phyloP scores from a whole-genome alignment of 2,329 filamentous ascomycete species.

The Falciphora oryzae region DNA sequence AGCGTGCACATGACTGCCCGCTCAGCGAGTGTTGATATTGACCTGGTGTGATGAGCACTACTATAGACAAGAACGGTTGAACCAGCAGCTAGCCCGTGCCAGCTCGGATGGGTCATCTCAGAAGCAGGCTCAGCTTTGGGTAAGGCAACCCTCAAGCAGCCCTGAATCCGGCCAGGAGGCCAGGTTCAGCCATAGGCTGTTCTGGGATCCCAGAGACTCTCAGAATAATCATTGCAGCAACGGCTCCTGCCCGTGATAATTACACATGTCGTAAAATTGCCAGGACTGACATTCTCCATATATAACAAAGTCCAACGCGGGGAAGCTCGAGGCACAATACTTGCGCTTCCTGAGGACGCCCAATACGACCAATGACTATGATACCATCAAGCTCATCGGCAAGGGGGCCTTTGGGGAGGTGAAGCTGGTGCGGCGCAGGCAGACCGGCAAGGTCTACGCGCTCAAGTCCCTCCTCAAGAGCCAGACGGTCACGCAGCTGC shows the following conservation, averaged over 20 bases:
- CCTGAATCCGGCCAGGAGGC: no score
- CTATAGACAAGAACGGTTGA: slow-evolving; percentile 6
- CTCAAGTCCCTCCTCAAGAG: slow-evolving; percentile 74
- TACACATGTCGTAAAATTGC: not conserved
- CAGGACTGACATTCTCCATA: not conserved
- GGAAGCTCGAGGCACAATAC: slow-evolving; percentile 55
- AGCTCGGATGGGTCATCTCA: not conserved
- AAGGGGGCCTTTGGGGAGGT: slow-evolving; percentile 79
- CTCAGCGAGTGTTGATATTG: not conserved
- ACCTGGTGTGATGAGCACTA: not conserved
- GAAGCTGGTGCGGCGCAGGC: slow-evolving; percentile 68
- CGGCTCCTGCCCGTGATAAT: no score
- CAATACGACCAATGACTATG: slow-evolving; percentile 66
- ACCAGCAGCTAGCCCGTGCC: slow-evolving; percentile 6
- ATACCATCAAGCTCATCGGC: slow-evolving; percentile 71
- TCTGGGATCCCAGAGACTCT: no score
- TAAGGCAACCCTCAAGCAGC: not conserved
- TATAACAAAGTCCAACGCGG: slow-evolving; percentile 9
- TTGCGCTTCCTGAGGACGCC: slow-evolving; percentile 67
- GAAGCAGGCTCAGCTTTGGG: slow-evolving; percentile 44
- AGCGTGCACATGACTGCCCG: not conserved
- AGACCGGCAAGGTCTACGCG: slow-evolving; percentile 72
- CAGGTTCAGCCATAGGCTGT: no score
- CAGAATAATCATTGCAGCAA: no score
- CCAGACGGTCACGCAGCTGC: slow-evolving; percentile 80